Evolutionary conservation across 208 protist species (phyloP), one percentile per base, ranked within the genome.

Genomic region (Leishmania guyanensis): DNA sequence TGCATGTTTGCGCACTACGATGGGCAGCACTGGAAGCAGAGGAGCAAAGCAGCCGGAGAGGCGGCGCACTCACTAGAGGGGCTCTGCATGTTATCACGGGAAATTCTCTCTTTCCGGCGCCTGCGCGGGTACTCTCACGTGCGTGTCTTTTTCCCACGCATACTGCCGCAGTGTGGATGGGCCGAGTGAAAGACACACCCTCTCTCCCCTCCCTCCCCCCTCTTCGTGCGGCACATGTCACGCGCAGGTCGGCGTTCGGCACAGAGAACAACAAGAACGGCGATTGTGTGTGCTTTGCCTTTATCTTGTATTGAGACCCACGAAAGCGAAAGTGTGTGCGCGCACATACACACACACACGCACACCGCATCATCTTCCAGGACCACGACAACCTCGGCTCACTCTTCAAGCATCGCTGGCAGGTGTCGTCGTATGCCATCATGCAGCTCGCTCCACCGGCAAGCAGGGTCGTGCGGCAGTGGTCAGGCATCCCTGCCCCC

Each of bases 281-380:
- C 29, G 14, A 68, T 20, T 29, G 62, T 68, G 62, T 29, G 29
- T 16, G 62, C 20, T 68, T 68, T 8, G 9, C 29, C 26, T 22
- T 62, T 46, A 8, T 5, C 1, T 54, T 54, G 14, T 26, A 39
- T 51, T 69, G 29, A 6, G 10, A 51, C n/a, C 33, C 51, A 26
- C 22, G 72, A 33, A 20, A 62, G 20, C 1, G 16, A 16, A 76
- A 12, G 20, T 20, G 70, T 16, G 50, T 75, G 4, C 66, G 39
- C 72, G 39, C 71, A 73, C 68, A 50, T 10, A 53, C 36, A 73
- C 68, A 72, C 66, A 72, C 36, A 58, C 51, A 76, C 53, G 43
- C 22, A 17, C 72, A 43, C 72, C 62, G 62, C 60, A n/a, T 36
- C 60, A 14, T 66, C 60, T 10, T 39, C 60, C 60, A 36, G 29